These are phyloP conservation scores for Hordeum vulgare DNA, from an alignment of 176 grass and related monocot genomes.

Conservation along the genomic window DNA sequence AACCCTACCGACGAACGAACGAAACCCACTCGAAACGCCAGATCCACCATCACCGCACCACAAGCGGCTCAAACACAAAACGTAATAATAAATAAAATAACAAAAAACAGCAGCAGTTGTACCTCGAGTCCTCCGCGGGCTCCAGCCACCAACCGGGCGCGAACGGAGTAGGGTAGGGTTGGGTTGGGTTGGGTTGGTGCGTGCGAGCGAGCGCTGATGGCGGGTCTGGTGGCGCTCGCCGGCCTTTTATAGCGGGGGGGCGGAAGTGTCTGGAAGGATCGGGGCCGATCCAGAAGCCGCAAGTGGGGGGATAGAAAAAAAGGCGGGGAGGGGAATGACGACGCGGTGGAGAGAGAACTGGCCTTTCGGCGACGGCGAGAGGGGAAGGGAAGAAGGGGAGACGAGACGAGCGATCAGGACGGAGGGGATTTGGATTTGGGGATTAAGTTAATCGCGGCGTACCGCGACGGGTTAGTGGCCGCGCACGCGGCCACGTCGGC, in stretches of 20 bases:
- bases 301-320: conserved; percentile 32
- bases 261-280: conserved; percentile 43
- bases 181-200: too few relatives aligned
- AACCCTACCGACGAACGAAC: not conserved
- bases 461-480: not conserved
- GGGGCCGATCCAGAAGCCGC: conserved; percentile 6
- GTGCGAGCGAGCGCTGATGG: not conserved
- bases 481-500: conserved; percentile 27
- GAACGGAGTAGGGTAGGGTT: not conserved
- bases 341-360: not conserved
- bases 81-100: not conserved
- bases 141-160: not conserved
- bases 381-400: too few relatives aligned
- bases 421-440: not conserved
- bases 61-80: not conserved
- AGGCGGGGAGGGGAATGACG: not conserved
- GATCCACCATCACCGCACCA: not conserved
- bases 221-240: not conserved
- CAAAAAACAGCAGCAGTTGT: not conserved
- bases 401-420: not conserved
- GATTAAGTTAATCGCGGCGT: conserved; percentile 17
- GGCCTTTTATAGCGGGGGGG: conserved; percentile 20
- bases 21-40: not conserved
- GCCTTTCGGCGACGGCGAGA: not conserved
- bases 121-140: conserved; percentile 14